These are phyloP conservation scores for Dryas alaskensis DNA, from an alignment of 306 rosid species.

Conservation along the genomic window DNA sequence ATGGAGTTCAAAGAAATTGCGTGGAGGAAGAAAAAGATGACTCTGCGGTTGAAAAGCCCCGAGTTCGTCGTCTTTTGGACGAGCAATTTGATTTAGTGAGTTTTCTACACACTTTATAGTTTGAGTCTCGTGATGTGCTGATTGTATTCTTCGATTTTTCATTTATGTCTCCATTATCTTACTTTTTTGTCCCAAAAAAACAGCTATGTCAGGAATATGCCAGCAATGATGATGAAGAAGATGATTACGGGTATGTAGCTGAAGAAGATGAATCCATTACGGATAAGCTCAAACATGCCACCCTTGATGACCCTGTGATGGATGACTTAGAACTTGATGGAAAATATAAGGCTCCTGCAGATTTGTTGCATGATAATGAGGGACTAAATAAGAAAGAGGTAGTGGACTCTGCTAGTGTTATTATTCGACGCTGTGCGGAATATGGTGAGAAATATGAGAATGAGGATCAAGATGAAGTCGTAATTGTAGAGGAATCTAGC, in stretches of 20 bases:
- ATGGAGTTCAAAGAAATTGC: constrained; percentile 10
- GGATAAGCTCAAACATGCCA: constrained; percentile 54
- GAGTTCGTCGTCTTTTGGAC: constrained; percentile 64
- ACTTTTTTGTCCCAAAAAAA: constrained; percentile 11
- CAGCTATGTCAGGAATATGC: constrained; percentile 73
- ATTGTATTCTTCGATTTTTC: background rate
- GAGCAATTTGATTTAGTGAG: constrained; percentile 78
- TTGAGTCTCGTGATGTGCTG: background rate
- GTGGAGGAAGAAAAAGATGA: constrained; percentile 14
- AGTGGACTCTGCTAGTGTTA: constrained; percentile 49
- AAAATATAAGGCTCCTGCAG: constrained; percentile 71
- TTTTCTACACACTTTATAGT: constrained; percentile 2
- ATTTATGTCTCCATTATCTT: constrained; percentile 18
- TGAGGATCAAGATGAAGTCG: constrained; percentile 46
- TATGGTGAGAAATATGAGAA: constrained; percentile 75
- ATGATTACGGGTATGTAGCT: constrained; percentile 39
- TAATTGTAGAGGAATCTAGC: constrained; percentile 67
- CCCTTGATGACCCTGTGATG: constrained; percentile 33
- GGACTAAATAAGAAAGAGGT: constrained; percentile 36
- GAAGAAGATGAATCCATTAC: constrained; percentile 67
- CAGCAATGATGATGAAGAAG: constrained; percentile 25
- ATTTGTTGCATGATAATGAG: constrained; percentile 45
- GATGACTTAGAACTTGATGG: constrained; percentile 51
- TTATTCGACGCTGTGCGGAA: constrained; percentile 71
- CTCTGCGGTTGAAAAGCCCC: constrained; percentile 44